phyloP scores from a whole-genome alignment of 2,329 filamentous ascomycete genomes.

The Fusarium beomiforme region DNA sequence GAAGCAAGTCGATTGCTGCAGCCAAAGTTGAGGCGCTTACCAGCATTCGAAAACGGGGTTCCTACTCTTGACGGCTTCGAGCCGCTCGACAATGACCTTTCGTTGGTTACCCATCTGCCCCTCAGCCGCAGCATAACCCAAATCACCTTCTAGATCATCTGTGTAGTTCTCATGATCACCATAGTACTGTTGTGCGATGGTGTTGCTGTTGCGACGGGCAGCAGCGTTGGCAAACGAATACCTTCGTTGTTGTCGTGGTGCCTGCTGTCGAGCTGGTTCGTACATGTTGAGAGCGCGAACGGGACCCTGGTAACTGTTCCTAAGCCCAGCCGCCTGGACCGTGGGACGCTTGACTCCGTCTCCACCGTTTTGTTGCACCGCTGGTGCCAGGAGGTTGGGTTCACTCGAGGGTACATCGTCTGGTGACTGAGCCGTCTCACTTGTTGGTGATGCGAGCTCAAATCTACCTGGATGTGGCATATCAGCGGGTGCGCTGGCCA shows the following conservation, averaged over 20 bases:
- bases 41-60: slow-evolving; percentile 99
- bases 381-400: slow-evolving; percentile 29
- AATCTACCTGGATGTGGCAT: slow-evolving; percentile 82
- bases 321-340: slow-evolving; percentile 30
- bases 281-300: slow-evolving; percentile 55
- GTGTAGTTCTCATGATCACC: slow-evolving; percentile 68
- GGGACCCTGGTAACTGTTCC: slow-evolving; percentile 55
- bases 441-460: slow-evolving; percentile 65
- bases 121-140: slow-evolving; percentile 93
- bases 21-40: slow-evolving; percentile 55
- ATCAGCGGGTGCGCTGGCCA: slow-evolving; percentile 69
- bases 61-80: slow-evolving; percentile 94
- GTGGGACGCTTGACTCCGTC: slow-evolving; percentile 37
- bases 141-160: slow-evolving; percentile 87
- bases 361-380: slow-evolving; percentile 24
- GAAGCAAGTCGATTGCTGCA: background rate
- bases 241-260: slow-evolving; percentile 57
- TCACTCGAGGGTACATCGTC: slow-evolving; percentile 45
- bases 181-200: slow-evolving; percentile 64
- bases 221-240: slow-evolving; percentile 64
- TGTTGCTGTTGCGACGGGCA: slow-evolving; percentile 58
- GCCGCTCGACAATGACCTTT: slow-evolving; percentile 94
- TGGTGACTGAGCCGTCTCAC: slow-evolving; percentile 53
- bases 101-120: slow-evolving; percentile 91
- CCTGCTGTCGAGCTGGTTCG: slow-evolving; percentile 54